Conservation (phyloP, 108 stramenopile genomes). For the Nitzschia palea region DNA sequence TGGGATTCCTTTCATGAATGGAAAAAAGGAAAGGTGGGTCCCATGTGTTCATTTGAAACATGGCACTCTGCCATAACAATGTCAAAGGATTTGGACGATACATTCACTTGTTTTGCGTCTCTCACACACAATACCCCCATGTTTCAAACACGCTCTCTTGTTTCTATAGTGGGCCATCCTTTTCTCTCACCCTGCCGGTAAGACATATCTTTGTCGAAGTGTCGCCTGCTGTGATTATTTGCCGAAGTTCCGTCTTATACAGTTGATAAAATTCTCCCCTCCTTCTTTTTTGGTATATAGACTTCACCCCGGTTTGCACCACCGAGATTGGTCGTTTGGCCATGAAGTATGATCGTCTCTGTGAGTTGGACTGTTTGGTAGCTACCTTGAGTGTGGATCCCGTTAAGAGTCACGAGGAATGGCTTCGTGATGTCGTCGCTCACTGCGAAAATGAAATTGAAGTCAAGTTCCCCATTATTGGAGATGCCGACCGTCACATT, state of each 20-base stretch:
- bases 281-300: not conserved
- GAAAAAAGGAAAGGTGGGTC: constrained; percentile 55
- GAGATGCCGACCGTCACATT: constrained; percentile 70
- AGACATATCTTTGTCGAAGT: too few species aligned
- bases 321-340: constrained; percentile 84
- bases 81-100: too few species aligned
- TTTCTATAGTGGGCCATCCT: constrained; percentile 65
- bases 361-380: constrained; percentile 57
- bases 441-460: constrained; percentile 68
- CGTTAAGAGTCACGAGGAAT: constrained; percentile 72
- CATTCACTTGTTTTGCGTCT: too few species aligned
- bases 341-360: constrained; percentile 56
- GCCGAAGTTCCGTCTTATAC: too few species aligned
- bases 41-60: too few species aligned
- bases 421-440: constrained; percentile 74
- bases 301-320: constrained; percentile 74
- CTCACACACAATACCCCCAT: too few species aligned
- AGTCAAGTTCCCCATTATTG: constrained; percentile 84
- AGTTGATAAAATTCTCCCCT: too few species aligned
- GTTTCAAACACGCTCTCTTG: too few species aligned
- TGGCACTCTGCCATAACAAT: too few species aligned
- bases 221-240: too few species aligned
- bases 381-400: constrained; percentile 72
- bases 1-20: constrained; percentile 70
- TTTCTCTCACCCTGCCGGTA: constrained; percentile 72